A percentile compares a stretch with the other conserved stretches of the same genome.
Conservation (phyloP, 768 basidiomycete species). For the Daedalea quercina region DNA sequence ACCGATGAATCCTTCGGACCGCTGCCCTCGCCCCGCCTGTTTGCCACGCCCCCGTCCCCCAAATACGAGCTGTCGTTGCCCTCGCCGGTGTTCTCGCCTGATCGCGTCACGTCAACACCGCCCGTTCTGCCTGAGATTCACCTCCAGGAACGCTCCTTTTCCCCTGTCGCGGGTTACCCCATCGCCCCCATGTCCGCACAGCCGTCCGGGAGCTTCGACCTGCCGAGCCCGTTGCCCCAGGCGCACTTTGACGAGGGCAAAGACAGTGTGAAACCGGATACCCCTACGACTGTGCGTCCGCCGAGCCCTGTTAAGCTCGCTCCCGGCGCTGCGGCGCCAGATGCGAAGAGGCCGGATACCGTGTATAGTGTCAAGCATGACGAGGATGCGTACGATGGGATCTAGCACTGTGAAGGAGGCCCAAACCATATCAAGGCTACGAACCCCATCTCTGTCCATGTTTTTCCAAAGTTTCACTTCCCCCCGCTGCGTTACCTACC, state of each 20-base stretch:
- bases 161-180: conserved; percentile 26
- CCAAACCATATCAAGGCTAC: not conserved
- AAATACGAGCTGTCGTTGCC: conserved; percentile 19
- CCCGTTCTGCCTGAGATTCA: conserved; percentile 49
- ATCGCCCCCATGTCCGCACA: conserved; percentile 14
- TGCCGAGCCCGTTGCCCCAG: conserved; percentile 12
- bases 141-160: conserved; percentile 37
- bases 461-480: conserved; percentile 5
- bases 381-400: conserved; percentile 65
- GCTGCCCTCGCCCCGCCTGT: conserved; percentile 1
- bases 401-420: conserved; percentile 29
- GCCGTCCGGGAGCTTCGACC: conserved; percentile 16
- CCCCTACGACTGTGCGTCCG: conserved; percentile 1
- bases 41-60: conserved; percentile 4
- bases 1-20: conserved; percentile 7
- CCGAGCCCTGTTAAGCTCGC: not conserved
- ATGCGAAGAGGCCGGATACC: conserved; percentile 39
- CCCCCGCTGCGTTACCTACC: not conserved
- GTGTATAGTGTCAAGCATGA: conserved; percentile 49
- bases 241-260: conserved; percentile 11
- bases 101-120: conserved; percentile 43
- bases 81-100: conserved; percentile 23
- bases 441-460: too few relatives aligned
- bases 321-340: not conserved
- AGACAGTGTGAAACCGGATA: conserved; percentile 8